A percentile compares a stretch with the other conserved stretches of the same genome.
phyloP scores from a whole-genome alignment of 129 eudicot genomes.

The Chrysanthemum seticuspe region DNA sequence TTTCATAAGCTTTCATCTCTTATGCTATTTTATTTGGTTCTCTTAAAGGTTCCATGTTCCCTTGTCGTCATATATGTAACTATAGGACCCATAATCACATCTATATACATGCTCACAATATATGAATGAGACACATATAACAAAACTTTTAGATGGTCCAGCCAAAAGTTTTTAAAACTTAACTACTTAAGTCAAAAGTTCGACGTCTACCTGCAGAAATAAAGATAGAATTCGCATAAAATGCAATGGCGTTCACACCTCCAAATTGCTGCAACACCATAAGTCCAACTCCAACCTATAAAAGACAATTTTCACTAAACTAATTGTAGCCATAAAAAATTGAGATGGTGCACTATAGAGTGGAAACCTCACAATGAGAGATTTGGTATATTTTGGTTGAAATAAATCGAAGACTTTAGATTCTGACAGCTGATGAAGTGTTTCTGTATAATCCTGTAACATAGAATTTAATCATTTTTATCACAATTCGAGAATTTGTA shows the following conservation, averaged over 20 bases:
- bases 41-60: not conserved
- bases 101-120: not conserved
- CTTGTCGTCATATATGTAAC: not conserved
- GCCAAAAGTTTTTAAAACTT: not conserved
- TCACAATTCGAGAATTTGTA: not conserved
- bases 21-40: not conserved
- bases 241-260: conserved; percentile 74
- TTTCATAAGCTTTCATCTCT: not conserved
- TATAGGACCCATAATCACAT: not conserved
- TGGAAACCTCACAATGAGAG: conserved; percentile 58
- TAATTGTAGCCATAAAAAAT: not conserved
- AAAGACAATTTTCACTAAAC: conserved; percentile 17
- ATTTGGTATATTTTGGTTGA: conserved; percentile 63
- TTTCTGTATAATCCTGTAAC: conserved; percentile 77
- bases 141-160: not conserved
- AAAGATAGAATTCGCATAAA: conserved; percentile 72
- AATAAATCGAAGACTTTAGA: conserved; percentile 52
- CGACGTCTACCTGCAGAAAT: conserved; percentile 61
- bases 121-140: not conserved
- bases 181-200: not conserved
- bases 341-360: not conserved
- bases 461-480: not conserved
- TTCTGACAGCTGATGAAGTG: conserved; percentile 49
- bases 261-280: conserved; percentile 84
- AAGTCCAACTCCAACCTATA: conserved; percentile 77